These are phyloP conservation scores for Lentithecium fluviatile DNA, from an alignment of 495 filamentous ascomycete species.

Conservation along the genomic window DNA sequence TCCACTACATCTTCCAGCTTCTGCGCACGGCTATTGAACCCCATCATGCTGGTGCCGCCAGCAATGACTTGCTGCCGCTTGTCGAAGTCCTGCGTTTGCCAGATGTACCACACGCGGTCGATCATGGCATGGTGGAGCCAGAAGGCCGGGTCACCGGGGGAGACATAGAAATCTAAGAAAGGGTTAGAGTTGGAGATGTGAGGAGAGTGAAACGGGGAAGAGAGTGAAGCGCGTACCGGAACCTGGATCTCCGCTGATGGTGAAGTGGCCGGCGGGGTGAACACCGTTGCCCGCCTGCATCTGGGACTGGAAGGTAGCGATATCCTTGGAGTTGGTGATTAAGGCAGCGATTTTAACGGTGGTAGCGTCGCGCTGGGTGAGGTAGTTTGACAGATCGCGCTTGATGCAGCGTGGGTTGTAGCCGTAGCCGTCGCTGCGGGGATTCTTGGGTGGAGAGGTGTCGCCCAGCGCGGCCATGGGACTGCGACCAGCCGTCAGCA, in stretches of 20 bases:
- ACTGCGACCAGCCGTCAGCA: slow-evolving; percentile 27
- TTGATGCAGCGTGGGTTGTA: slow-evolving; percentile 35
- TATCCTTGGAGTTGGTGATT: slow-evolving; percentile 19
- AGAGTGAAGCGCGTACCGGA: slow-evolving; percentile 9
- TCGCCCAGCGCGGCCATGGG: slow-evolving; percentile 36
- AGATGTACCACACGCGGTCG: slow-evolving; percentile 31
- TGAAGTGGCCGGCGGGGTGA: slow-evolving; percentile 48
- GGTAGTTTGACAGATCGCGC: slow-evolving; percentile 30
- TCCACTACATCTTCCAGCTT: slow-evolving; percentile 48
- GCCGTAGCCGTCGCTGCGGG: slow-evolving; percentile 41
- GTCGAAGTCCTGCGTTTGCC: slow-evolving; percentile 41
- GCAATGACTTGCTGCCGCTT: slow-evolving; percentile 42
- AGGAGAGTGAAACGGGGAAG: not conserved
- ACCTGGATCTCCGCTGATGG: slow-evolving; percentile 46
- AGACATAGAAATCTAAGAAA: slow-evolving; percentile 34
- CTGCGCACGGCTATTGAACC: slow-evolving; percentile 35
- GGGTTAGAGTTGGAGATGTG: not conserved
- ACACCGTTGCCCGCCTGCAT: slow-evolving; percentile 47
- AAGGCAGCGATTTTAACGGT: slow-evolving; percentile 30
- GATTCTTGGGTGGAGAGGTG: slow-evolving; percentile 44
- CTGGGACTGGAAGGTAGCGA: slow-evolving; percentile 44
- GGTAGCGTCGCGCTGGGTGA: slow-evolving; percentile 25
- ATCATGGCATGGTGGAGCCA: slow-evolving; percentile 34
- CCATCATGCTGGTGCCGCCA: slow-evolving; percentile 46
- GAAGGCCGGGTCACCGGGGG: slow-evolving; percentile 32